A percentile compares a stretch with the other conserved stretches of the same genome.
Evolutionary conservation across 257 asterid genomes (phyloP).

Genomic region (Plectranthus barbatus): DNA sequence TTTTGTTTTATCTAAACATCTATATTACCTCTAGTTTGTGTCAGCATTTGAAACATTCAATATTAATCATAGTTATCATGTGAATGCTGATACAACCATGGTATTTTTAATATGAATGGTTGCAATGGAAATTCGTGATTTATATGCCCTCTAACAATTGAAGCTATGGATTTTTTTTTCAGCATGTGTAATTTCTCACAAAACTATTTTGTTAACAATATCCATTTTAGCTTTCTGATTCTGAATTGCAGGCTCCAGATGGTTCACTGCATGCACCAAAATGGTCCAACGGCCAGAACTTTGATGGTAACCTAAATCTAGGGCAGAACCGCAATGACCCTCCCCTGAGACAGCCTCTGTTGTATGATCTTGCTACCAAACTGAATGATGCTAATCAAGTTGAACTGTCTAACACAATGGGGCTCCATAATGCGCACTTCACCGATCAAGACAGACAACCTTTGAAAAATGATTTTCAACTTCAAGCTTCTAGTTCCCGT

Average conservation of each 20-base stretch:
- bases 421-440: conserved; percentile 22
- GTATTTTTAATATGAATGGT: background rate
- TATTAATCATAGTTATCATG: background rate
- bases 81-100: background rate
- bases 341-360: conserved; percentile 13
- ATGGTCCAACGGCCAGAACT: conserved; percentile 45
- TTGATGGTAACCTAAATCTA: conserved; percentile 24
- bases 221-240: conserved; percentile 7
- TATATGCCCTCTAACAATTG: background rate
- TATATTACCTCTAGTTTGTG: background rate
- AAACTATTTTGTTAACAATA: background rate
- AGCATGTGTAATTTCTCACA: background rate
- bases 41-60: conserved; percentile 5
- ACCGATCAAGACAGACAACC: conserved; percentile 32
- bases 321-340: conserved; percentile 21
- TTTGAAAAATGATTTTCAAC: conserved; percentile 32
- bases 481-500: conserved; percentile 21
- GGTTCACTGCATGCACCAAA: conserved; percentile 31
- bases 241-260: conserved; percentile 44
- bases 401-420: conserved; percentile 28
- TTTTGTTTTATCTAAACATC: background rate
- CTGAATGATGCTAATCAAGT: conserved; percentile 28
- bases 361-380: conserved; percentile 29
- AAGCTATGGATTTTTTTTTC: background rate
- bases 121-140: background rate